Evolutionary conservation across 257 asterid species (phyloP).

Genomic region (Nicotiana paniculata): DNA sequence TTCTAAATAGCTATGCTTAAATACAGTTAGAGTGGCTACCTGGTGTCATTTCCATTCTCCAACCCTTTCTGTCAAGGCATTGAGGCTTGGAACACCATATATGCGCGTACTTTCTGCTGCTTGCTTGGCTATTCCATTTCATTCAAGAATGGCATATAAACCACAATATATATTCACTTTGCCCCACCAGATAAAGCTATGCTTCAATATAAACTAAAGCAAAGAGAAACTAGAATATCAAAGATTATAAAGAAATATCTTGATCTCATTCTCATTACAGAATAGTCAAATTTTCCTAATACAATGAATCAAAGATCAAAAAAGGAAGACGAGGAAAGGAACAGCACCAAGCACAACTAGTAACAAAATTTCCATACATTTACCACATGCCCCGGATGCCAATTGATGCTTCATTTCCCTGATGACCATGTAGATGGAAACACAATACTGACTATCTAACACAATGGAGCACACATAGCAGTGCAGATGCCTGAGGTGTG

Average conservation of each 20-base stretch:
- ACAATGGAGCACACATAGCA: not conserved
- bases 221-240: not conserved
- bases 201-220: not conserved
- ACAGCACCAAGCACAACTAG: not conserved
- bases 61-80: too few relatives aligned
- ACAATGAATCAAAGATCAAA: not conserved
- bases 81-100: too few relatives aligned
- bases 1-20: too few relatives aligned
- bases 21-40: too few relatives aligned
- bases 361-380: slow-evolving; percentile 7
- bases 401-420: not conserved
- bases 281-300: not conserved
- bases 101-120: not conserved
- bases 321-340: not conserved
- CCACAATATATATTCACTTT: not conserved
- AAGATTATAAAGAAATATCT: not conserved
- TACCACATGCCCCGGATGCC: not conserved
- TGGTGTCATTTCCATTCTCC: too few relatives aligned
- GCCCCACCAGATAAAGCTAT: not conserved
- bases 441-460: not conserved
- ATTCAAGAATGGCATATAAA: not conserved
- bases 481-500: not conserved
- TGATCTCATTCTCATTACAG: not conserved
- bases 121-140: not conserved
- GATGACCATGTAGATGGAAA: not conserved